A percentile compares a stretch with the other conserved stretches of the same genome.
These are phyloP conservation scores for Skeletonema menzelii DNA, from an alignment of 108 stramenopile species.

Conservation along the genomic window DNA sequence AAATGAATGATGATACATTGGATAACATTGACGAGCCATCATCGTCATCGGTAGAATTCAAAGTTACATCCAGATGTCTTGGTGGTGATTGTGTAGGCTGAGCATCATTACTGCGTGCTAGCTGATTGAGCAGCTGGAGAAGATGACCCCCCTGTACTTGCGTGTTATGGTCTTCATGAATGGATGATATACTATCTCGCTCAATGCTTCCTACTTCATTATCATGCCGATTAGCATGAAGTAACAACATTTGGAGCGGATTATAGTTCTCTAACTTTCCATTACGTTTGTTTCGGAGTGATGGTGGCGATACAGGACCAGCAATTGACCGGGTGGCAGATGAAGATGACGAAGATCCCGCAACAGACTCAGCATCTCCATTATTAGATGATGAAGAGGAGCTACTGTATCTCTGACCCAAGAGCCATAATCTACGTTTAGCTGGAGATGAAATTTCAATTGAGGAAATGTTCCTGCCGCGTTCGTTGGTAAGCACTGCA, in stretches of 20 bases:
- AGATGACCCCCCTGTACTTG: not conserved
- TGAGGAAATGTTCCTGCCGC: not conserved
- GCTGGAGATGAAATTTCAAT: not conserved
- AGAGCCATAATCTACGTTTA: not conserved
- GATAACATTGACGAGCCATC: constrained; percentile 1
- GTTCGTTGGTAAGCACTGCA: not conserved
- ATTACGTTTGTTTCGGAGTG: not conserved
- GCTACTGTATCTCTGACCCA: not conserved
- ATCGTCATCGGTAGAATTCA: not conserved
- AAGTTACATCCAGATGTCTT: not conserved
- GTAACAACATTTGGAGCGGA: not conserved
- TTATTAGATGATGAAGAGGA: not conserved
- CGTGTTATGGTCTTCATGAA: not conserved
- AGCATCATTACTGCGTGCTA: not conserved
- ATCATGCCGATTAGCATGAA: not conserved
- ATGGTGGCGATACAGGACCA: not conserved
- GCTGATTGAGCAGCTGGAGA: not conserved
- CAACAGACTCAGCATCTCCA: not conserved
- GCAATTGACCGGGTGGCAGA: not conserved
- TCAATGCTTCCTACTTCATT: not conserved
- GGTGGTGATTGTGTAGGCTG: not conserved
- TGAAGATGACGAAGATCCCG: not conserved
- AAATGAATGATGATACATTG: constrained; percentile 2
- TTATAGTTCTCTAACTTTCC: not conserved
- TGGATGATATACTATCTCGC: not conserved